phyloP scores from a whole-genome alignment of 2,329 filamentous ascomycete genomes.

The Phaeoacremonium minimum region DNA sequence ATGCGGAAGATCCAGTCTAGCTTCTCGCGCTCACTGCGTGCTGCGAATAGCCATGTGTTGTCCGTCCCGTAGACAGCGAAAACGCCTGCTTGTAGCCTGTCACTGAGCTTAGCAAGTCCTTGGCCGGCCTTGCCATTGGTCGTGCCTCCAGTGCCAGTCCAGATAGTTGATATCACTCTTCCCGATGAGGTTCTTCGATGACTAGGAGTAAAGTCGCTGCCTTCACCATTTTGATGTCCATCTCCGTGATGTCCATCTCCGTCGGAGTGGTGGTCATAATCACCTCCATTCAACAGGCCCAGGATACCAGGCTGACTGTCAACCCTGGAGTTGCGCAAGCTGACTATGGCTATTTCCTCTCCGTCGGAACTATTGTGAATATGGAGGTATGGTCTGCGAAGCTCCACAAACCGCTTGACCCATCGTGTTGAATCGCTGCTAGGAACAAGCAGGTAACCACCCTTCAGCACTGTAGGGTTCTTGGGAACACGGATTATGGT shows the following conservation, averaged over 20 bases:
- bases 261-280: constrained; percentile 10
- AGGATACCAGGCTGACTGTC: constrained; percentile 89
- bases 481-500: constrained; percentile 76
- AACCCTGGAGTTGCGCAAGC: constrained; percentile 82
- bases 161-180: constrained; percentile 50
- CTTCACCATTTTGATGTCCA: constrained; percentile 21
- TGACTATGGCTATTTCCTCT: constrained; percentile 86
- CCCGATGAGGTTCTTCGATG: constrained; percentile 48
- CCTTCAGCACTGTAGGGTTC: constrained; percentile 76
- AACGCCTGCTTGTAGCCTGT: constrained; percentile 64
- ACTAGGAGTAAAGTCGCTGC: constrained; percentile 34
- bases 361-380: constrained; percentile 81
- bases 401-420: constrained; percentile 89
- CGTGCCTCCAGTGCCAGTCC: constrained; percentile 40
- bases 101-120: constrained; percentile 49
- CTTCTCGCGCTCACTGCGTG: constrained; percentile 84
- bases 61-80: constrained; percentile 93
- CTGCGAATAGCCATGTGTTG: constrained; percentile 93
- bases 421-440: constrained; percentile 78
- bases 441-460: constrained; percentile 82
- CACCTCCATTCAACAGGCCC: constrained; percentile 56
- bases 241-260: constrained; percentile 10
- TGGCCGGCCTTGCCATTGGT: constrained; percentile 18
- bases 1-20: constrained; percentile 96
- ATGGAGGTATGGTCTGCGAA: constrained; percentile 87